Evolutionary conservation across 108 stramenopile genomes (phyloP).

Genomic region (Seminavis robusta): DNA sequence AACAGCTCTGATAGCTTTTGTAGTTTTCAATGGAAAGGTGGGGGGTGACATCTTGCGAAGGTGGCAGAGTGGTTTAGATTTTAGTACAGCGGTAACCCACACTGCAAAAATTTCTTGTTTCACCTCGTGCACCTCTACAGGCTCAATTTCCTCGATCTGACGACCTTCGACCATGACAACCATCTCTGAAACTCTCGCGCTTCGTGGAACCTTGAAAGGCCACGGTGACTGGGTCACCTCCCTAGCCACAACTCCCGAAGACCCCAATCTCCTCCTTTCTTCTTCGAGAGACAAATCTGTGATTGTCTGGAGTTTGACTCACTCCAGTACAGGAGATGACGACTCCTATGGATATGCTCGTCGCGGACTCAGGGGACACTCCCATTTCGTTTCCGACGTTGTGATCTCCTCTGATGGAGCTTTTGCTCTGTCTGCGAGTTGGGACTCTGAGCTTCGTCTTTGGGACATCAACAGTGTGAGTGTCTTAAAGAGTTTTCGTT

Average conservation of each 20-base stretch:
- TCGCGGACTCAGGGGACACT: conserved; percentile 96
- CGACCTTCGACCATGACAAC: conserved; percentile 23
- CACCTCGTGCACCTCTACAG: too few relatives aligned
- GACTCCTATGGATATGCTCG: conserved; percentile 92
- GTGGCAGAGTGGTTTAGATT: too few relatives aligned
- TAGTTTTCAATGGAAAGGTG: too few relatives aligned
- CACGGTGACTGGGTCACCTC: conserved; percentile 99
- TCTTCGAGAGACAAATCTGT: conserved; percentile 98
- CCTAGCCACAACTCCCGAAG: conserved; percentile 97
- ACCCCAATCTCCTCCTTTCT: conserved; percentile 96
- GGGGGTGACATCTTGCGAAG: too few relatives aligned
- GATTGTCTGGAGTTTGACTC: conserved; percentile 93
- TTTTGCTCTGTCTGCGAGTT: conserved; percentile 95
- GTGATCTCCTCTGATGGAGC: conserved; percentile 95
- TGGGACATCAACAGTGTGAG: conserved; percentile 98
- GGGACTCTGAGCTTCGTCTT: conserved; percentile 97
- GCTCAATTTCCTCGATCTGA: too few relatives aligned
- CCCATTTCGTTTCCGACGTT: conserved; percentile 98
- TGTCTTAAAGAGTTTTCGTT: too few relatives aligned
- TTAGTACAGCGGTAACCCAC: too few relatives aligned
- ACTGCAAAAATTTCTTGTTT: too few relatives aligned
- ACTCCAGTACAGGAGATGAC: conserved; percentile 40
- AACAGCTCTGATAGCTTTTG: too few relatives aligned
- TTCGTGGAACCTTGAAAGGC: conserved; percentile 90
- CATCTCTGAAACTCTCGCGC: conserved; percentile 92